These are phyloP conservation scores for Coemansia sp. DNA, from an alignment of 192 early-diverging fungal genomes.

Conservation along the genomic window DNA sequence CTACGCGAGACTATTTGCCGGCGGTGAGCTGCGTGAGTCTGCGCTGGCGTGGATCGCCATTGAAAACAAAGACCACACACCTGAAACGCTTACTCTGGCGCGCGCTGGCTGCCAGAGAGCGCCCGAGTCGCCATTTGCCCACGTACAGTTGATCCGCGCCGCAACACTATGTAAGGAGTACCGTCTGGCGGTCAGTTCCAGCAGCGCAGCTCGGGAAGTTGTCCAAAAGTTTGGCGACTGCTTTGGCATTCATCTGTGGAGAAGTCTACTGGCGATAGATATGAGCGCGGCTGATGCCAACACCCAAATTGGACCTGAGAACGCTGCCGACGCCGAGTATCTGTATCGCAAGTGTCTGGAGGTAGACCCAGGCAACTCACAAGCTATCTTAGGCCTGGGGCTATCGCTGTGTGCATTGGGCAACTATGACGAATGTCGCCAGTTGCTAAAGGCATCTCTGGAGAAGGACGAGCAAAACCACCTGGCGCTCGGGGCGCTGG, in stretches of 20 bases:
- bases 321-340: slow-evolving; percentile 58
- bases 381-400: slow-evolving; percentile 57
- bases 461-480: slow-evolving; percentile 37
- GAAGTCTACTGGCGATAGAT: slow-evolving; percentile 59
- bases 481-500: slow-evolving; percentile 69
- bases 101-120: slow-evolving; percentile 16
- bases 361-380: slow-evolving; percentile 40
- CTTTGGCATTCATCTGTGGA: slow-evolving; percentile 25
- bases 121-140: slow-evolving; percentile 45
- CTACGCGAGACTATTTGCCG: slow-evolving; percentile 20
- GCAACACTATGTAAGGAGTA: slow-evolving; percentile 12
- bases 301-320: slow-evolving; percentile 59
- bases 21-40: slow-evolving; percentile 15
- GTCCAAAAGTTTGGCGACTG: slow-evolving; percentile 12
- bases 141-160: slow-evolving; percentile 19
- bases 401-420: slow-evolving; percentile 58
- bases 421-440: slow-evolving; percentile 60
- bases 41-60: slow-evolving; percentile 19
- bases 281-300: slow-evolving; percentile 65
- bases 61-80: background rate
- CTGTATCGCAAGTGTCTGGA: slow-evolving; percentile 62
- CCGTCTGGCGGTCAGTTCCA: slow-evolving; percentile 23
- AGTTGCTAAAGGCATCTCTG: slow-evolving; percentile 61
- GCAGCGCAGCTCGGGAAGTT: slow-evolving; percentile 19
- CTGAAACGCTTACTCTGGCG: slow-evolving; percentile 18